A percentile compares a stretch with the other conserved stretches of the same genome.
Conservation (phyloP, 2,329 filamentous ascomycete species). For the Teratosphaeria nubilosa region DNA sequence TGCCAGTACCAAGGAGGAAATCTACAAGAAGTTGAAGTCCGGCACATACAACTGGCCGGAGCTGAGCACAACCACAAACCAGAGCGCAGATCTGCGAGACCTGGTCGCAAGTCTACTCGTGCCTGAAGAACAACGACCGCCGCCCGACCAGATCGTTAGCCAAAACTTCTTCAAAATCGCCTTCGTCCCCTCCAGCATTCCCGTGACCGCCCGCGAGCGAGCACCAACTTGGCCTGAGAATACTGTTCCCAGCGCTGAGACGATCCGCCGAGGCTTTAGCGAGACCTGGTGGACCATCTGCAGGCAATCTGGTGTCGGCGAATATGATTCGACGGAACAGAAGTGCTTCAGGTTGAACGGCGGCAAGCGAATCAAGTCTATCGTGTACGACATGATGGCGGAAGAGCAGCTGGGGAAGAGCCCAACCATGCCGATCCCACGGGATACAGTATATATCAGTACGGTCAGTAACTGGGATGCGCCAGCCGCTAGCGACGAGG, state of each 20-base stretch:
- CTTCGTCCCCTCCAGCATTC: conserved; percentile 53
- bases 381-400: conserved; percentile 40
- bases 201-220: conserved; percentile 33
- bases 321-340: conserved; percentile 31
- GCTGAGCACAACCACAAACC: conserved; percentile 53
- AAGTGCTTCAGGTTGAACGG: conserved; percentile 38
- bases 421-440: conserved; percentile 40
- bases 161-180: conserved; percentile 71
- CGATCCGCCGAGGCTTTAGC: conserved; percentile 37
- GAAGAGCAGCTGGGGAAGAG: conserved; percentile 39
- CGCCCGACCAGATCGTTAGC: conserved; percentile 67
- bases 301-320: conserved; percentile 41
- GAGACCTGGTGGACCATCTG: conserved; percentile 43
- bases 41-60: conserved; percentile 74
- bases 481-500: conserved; percentile 28
- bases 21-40: conserved; percentile 59
- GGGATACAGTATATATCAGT: conserved; percentile 38
- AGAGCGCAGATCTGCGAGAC: conserved; percentile 69
- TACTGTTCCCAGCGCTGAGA: conserved; percentile 32
- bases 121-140: conserved; percentile 63
- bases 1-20: conserved; percentile 77
- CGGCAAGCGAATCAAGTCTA: conserved; percentile 38
- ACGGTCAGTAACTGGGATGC: conserved; percentile 26
- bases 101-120: conserved; percentile 67
- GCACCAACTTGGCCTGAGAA: conserved; percentile 39